These are phyloP conservation scores for Populus tremula DNA, from an alignment of 345 rosid species.

Conservation along the genomic window DNA sequence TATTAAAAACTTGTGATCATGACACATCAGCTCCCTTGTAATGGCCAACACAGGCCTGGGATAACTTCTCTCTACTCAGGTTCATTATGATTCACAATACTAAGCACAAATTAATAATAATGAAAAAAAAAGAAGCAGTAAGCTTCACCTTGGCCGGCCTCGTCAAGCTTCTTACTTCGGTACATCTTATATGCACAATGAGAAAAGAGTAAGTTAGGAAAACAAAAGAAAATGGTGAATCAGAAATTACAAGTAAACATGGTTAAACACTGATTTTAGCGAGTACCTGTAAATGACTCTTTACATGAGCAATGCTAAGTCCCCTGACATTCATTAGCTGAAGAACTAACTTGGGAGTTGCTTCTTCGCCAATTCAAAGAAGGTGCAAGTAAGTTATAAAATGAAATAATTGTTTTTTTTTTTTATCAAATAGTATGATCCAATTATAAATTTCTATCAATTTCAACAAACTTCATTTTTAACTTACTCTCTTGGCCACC, in stretches of 20 bases:
- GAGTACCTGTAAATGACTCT: slow-evolving; percentile 85
- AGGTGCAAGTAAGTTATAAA: not conserved
- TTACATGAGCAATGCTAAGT: slow-evolving; percentile 85
- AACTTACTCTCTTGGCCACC: slow-evolving; percentile 88
- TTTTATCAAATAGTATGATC: not conserved
- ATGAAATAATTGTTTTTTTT: not conserved
- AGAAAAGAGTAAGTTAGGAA: not conserved
- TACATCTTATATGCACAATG: slow-evolving; percentile 51
- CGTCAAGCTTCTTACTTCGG: slow-evolving; percentile 80
- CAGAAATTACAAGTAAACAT: not conserved
- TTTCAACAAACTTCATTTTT: not conserved
- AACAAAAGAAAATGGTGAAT: not conserved
- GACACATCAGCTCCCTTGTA: not conserved
- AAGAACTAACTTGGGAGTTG: slow-evolving; percentile 86
- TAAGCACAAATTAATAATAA: not conserved
- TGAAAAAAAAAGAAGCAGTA: not conserved
- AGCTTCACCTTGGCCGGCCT: slow-evolving; percentile 63
- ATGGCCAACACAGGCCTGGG: no score
- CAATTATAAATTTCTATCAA: no score
- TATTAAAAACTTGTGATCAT: not conserved
- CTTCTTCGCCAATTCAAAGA: slow-evolving; percentile 42
- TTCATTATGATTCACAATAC: not conserved
- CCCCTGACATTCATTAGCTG: slow-evolving; percentile 82
- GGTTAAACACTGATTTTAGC: not conserved
- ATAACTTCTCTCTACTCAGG: not conserved